Evolutionary conservation across 1,284 basidiomycete species (phyloP).

Genomic region (Wallemia ichthyophaga): DNA sequence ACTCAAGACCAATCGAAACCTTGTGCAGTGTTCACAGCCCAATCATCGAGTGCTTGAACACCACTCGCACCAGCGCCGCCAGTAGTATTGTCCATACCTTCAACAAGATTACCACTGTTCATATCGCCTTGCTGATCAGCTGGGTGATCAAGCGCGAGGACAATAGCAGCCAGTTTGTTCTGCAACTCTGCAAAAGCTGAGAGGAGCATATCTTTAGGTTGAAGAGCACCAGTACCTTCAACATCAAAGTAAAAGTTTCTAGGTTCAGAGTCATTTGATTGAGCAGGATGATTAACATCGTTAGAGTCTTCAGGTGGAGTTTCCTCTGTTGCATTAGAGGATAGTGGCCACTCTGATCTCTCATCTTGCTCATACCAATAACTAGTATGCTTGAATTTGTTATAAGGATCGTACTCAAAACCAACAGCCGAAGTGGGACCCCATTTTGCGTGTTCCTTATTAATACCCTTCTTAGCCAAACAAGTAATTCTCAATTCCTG

Average conservation of each 20-base stretch:
- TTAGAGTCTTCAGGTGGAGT: slow-evolving; percentile 36
- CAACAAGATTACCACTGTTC: background rate
- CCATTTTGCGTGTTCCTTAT: slow-evolving; percentile 98
- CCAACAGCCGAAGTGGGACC: slow-evolving; percentile 79
- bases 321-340: slow-evolving; percentile 53
- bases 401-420: slow-evolving; percentile 96
- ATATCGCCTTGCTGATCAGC: background rate
- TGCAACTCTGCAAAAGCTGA: background rate
- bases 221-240: slow-evolving; percentile 60
- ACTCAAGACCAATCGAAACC: background rate
- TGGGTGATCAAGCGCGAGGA: background rate
- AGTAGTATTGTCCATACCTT: background rate
- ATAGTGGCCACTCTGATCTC: slow-evolving; percentile 50
- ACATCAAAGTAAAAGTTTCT: slow-evolving; percentile 70
- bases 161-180: background rate
- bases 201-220: background rate
- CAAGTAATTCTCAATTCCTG: slow-evolving; percentile 69
- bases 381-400: slow-evolving; percentile 79
- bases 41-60: background rate
- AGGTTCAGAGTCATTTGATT: slow-evolving; percentile 54
- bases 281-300: slow-evolving; percentile 39
- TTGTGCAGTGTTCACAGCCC: background rate
- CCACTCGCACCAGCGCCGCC: background rate
- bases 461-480: slow-evolving; percentile 53
- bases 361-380: slow-evolving; percentile 76